A percentile compares a stretch with the other conserved stretches of the same genome.
Evolutionary conservation across 306 rosid species (phyloP).

Genomic region (Spatholobus suberectus): DNA sequence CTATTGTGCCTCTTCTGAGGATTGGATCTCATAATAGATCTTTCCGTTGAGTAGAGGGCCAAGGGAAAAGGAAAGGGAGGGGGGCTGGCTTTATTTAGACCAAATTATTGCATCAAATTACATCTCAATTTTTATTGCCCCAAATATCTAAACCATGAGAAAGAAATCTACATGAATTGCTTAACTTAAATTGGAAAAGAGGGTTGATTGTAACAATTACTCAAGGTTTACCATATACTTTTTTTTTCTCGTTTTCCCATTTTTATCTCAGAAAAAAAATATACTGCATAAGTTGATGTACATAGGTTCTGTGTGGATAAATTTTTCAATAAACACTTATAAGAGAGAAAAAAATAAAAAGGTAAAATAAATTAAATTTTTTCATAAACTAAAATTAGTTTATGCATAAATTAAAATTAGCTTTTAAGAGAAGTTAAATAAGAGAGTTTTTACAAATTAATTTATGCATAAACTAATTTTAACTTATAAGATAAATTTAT

Average conservation of each 20-base stretch:
- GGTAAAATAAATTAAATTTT: too few species aligned
- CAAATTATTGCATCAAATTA: background rate
- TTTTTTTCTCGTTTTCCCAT: background rate
- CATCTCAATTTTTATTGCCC: background rate
- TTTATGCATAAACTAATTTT: too few species aligned
- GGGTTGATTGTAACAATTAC: background rate
- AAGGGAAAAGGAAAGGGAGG: background rate
- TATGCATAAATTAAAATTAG: too few species aligned
- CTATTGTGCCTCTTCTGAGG: background rate
- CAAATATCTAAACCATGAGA: constrained; percentile 9
- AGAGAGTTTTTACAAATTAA: too few species aligned
- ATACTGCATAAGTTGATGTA: background rate
- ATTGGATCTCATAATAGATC: background rate
- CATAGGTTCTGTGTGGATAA: too few species aligned
- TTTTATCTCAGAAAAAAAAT: background rate
- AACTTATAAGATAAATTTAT: too few species aligned
- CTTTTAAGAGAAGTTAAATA: too few species aligned
- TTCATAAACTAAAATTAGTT: too few species aligned
- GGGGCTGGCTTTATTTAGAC: background rate
- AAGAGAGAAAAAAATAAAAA: too few species aligned
- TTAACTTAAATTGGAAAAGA: background rate
- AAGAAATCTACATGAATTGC: background rate
- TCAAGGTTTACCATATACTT: background rate
- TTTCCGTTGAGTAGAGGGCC: background rate
- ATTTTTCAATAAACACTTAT: too few species aligned